Base-by-base conservation (phyloP, 2,329 filamentous ascomycete genomes). In the Chaetomium strumarium region DNA sequence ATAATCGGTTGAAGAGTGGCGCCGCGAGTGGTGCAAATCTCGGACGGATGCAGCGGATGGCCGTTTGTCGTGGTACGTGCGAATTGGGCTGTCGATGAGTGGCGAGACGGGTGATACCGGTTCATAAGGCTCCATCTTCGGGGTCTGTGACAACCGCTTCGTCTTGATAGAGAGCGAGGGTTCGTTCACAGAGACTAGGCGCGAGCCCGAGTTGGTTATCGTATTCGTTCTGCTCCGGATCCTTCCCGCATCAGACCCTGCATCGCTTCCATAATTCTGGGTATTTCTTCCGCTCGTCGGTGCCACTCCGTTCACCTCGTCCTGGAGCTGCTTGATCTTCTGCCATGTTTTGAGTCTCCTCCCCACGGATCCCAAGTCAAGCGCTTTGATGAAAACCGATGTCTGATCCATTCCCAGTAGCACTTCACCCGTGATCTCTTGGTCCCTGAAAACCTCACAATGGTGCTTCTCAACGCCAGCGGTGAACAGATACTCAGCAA, bases 381-480 rank as follows among this genome's bases (percentile, higher is more conserved):
- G 95, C 43, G 93, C 91, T 66, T 96, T 96, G 74, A 97, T 85
- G 67, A 96, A 95, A 14, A 97, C 77, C 37, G 93, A 95, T 52
- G 89, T 88, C 71, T 96, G 92, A 63, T 96, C 90, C 89, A 97
- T 95, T 49, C 88, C 89, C 48, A 99, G 72, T 37, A 99, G 73
- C 4, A 97, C 92, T 63, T 97, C 91, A 45, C 93, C 93, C 2
- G 88, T 85, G 53, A 99, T 97, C 68, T 99, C 93, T 69, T 99
- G 92, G 64, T 97, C 91, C 61, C 86, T 79, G 64, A 99, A 99
- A 3, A 97, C 88, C 59, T 95, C 86, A 66, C 93, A 99, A 62
- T 97, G 92, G 60, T 85, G 84, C 63, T 85, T 83, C 67, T 97
- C 92, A 8, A 97, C 86, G 7, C 90, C 91, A 4, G 83, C 75